These are phyloP conservation scores for Pyrenochaeta sp. DNA, from an alignment of 2,329 filamentous ascomycete genomes.

Conservation along the genomic window DNA sequence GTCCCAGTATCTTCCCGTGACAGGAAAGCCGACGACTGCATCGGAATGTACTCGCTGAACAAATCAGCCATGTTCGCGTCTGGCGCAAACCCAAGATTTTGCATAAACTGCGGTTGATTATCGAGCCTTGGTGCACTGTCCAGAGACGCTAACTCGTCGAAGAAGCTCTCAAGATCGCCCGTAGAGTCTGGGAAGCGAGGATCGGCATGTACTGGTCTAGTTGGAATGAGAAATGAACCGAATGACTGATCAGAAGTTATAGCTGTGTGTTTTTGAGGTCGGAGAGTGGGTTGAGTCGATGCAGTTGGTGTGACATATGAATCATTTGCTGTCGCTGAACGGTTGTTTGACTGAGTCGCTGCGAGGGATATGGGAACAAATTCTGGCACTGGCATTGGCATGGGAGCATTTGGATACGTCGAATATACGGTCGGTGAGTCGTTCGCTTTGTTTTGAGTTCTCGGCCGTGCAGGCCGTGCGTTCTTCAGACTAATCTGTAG, in stretches of 20 bases:
- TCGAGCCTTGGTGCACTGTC: constrained; percentile 63
- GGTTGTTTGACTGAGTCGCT: constrained; percentile 3
- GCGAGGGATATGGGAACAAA: constrained; percentile 25
- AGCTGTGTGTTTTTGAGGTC: constrained; percentile 17
- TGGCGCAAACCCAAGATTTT: constrained; percentile 71
- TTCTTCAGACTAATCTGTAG: constrained; percentile 20
- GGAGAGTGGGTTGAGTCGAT: constrained; percentile 18
- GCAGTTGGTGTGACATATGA: constrained; percentile 4
- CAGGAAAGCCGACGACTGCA: constrained; percentile 47
- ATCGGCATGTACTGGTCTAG: constrained; percentile 23
- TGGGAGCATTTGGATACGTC: constrained; percentile 8
- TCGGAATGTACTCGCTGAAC: constrained; percentile 54
- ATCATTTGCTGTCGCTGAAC: not conserved
- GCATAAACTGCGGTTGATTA: constrained; percentile 70
- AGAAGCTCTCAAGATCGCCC: constrained; percentile 60
- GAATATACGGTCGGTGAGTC: constrained; percentile 6
- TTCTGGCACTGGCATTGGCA: constrained; percentile 31
- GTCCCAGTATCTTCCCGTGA: constrained; percentile 23
- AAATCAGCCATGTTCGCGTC: constrained; percentile 67
- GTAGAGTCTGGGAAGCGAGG: constrained; percentile 47
- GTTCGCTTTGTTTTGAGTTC: not conserved
- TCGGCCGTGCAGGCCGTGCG: constrained; percentile 17
- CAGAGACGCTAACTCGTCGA: constrained; percentile 66
- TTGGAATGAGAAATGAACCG: not conserved
- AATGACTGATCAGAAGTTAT: constrained; percentile 1